A percentile compares a stretch with the other conserved stretches of the same genome.
Evolutionary conservation across 23 red algal genomes (phyloP).

Genomic region (Chondrus crispus): DNA sequence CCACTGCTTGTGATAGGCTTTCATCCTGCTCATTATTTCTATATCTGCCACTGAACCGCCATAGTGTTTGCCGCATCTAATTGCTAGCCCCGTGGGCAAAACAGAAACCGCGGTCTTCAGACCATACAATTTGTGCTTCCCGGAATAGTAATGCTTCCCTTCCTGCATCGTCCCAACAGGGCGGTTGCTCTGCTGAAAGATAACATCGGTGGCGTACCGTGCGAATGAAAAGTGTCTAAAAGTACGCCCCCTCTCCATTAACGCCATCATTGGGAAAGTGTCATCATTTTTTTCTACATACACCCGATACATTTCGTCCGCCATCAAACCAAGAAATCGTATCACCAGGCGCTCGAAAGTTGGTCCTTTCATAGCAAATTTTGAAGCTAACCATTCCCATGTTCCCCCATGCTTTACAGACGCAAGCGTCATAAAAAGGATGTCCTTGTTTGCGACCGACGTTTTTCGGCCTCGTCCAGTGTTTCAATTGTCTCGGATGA

Average conservation of each 20-base stretch:
- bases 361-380: not conserved
- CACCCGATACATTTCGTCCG: not conserved
- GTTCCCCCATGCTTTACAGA: not conserved
- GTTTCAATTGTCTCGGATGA: not conserved
- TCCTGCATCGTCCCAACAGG: not conserved
- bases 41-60: not conserved
- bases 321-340: not conserved
- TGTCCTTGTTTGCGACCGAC: not conserved
- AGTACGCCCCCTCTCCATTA: not conserved
- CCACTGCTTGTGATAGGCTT: not conserved
- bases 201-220: not conserved
- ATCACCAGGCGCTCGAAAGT: not conserved
- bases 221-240: not conserved
- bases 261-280: not conserved
- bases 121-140: not conserved
- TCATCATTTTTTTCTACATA: not conserved
- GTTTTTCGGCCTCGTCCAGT: not conserved
- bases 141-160: not conserved
- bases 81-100: not conserved
- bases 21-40: not conserved
- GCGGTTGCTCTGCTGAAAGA: not conserved
- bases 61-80: not conserved
- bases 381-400: not conserved
- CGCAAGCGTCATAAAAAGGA: slow-evolving; percentile 4
- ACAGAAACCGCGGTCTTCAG: not conserved